Percentiles rank a stretch among this genome's conserved stretches.
Evolutionary conservation across 129 eudicot genomes (phyloP).

Genomic region (Dittrichia graveolens): DNA sequence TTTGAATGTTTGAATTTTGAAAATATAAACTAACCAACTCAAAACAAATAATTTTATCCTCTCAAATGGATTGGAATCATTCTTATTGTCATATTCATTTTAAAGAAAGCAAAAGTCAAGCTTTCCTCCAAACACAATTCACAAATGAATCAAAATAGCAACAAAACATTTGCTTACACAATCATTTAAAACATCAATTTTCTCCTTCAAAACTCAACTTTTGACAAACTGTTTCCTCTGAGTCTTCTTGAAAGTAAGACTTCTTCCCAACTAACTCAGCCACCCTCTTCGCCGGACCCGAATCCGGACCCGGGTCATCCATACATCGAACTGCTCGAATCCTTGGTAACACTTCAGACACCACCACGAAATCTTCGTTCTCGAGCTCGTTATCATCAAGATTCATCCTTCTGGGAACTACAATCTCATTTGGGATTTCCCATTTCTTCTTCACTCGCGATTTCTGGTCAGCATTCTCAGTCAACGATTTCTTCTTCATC

Average conservation of each 20-base stretch:
- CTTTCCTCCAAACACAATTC: conserved; percentile 33
- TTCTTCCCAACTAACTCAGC: conserved; percentile 74
- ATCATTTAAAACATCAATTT: conserved; percentile 42
- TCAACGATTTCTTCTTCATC: conserved; percentile 61
- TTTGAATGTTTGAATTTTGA: neutral
- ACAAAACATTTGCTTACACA: conserved; percentile 28
- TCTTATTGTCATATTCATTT: conserved; percentile 32
- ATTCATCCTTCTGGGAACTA: conserved; percentile 45
- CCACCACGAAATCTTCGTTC: neutral
- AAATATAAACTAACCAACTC: neutral
- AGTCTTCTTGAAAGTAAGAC: conserved; percentile 56
- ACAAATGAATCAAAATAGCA: conserved; percentile 8
- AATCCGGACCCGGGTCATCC: conserved; percentile 67
- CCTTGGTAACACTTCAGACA: conserved; percentile 31
- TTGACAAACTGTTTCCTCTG: conserved; percentile 55
- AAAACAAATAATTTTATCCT: neutral
- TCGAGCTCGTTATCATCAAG: conserved; percentile 38
- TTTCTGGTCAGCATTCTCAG: conserved; percentile 51
- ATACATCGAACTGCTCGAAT: conserved; percentile 48
- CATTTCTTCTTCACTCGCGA: conserved; percentile 73
- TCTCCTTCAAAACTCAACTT: conserved; percentile 56
- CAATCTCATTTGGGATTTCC: conserved; percentile 74
- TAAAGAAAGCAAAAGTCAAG: conserved; percentile 46
- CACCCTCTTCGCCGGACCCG: conserved; percentile 85
- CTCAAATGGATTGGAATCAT: neutral